Evolutionary conservation across 2,329 filamentous ascomycete species (phyloP).

Genomic region (Phialocephala sp.): DNA sequence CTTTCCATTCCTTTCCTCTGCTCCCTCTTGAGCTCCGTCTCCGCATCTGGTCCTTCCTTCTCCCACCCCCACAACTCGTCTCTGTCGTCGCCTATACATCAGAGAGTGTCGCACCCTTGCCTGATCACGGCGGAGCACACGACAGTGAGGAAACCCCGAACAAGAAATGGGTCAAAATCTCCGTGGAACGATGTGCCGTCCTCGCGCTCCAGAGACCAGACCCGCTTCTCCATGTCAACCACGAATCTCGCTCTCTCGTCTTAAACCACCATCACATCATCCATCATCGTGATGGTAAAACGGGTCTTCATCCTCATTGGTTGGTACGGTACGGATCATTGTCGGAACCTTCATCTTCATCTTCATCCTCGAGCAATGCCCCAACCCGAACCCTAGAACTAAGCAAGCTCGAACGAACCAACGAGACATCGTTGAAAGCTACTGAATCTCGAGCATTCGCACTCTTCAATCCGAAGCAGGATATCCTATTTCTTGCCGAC

Average conservation of each 20-base stretch:
- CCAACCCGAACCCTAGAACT: background rate
- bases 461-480: slow-evolving; percentile 9
- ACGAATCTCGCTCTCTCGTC: slow-evolving; percentile 3
- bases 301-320: no score
- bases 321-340: background rate
- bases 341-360: background rate
- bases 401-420: background rate
- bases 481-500: slow-evolving; percentile 12
- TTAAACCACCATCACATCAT: slow-evolving; percentile 1
- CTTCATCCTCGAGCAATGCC: background rate
- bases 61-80: background rate
- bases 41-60: background rate
- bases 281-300: background rate
- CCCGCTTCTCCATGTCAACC: slow-evolving; percentile 14
- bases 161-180: background rate
- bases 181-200: background rate
- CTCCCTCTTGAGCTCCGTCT: slow-evolving; percentile 1
- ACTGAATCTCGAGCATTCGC: background rate
- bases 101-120: background rate
- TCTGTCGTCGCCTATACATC: background rate
- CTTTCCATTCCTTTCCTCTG: background rate
- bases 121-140: background rate
- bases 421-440: background rate
- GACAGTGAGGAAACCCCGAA: background rate
- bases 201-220: background rate